Evolutionary conservation across 768 basidiomycete genomes (phyloP), one percentile per base, ranked within the genome.

Genomic region (Pilatotrama ljubarskyi): DNA sequence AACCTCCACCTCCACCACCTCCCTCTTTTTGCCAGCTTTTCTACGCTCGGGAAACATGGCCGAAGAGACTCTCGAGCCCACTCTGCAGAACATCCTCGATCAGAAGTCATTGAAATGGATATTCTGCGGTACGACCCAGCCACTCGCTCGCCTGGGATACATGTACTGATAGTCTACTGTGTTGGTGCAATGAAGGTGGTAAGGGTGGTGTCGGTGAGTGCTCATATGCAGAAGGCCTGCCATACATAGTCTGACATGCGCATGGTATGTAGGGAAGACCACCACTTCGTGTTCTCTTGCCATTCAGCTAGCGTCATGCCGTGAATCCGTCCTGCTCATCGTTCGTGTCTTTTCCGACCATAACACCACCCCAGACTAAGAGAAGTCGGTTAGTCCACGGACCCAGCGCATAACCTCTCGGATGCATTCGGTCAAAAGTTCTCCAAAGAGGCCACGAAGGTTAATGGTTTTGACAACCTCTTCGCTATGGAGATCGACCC

Each of bases 401-500:
- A 99, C 76, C 97, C 97, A n/a, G 97, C 97, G 37, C 97, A 99
- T 80, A 99, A 99, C 75, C 78, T 99, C 41, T 98, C 95, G 10
- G 96, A 99, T 75, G 94, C 97, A 15, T 98, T 98, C 73, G 92
- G 93, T 20, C 97, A 99, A 72, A 98, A 99, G 78, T 99, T 99
- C 77, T 93, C 92, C 61, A 98, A 98, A 71, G 97, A 99, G 72
- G 97, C 97, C 32, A 98, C 95, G 8, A 92, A 91, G 75, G 97
- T 98, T 53, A 97, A 96, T 69, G 97, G 97, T 9, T 98, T 98
- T 68, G 86, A 91, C 61, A 99, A 99, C 77, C 84, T 99, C 43
- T 96, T 75, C 70, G 97, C 97, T 3, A 99, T 99, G 97, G 97
- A 99, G 76, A 99, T 99, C 72, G 97, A 99, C 76, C 97, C 97